Percentiles rank a stretch among this genome's conserved stretches.
Conservation (phyloP, 2,329 filamentous ascomycete species). For the Neonectria neomacrospora region DNA sequence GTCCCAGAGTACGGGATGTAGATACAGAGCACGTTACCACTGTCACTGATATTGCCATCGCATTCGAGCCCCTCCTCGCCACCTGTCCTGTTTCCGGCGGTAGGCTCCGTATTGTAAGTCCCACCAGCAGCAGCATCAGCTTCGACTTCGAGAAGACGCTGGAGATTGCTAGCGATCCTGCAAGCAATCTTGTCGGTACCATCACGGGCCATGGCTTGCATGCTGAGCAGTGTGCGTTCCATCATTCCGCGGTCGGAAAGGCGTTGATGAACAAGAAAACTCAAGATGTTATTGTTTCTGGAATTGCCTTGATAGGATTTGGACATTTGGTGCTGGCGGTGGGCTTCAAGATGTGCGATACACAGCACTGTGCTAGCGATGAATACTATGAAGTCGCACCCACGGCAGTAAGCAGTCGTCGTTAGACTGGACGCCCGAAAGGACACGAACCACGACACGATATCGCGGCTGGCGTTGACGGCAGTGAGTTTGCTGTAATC, state of each 20-base stretch:
- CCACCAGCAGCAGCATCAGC: conserved; percentile 46
- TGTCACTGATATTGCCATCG: conserved; percentile 15
- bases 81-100: conserved; percentile 4
- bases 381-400: conserved; percentile 61
- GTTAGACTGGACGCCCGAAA: conserved; percentile 55
- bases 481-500: conserved; percentile 59
- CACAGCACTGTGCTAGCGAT: conserved; percentile 61
- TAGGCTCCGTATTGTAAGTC: conserved; percentile 38
- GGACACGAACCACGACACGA: conserved; percentile 58
- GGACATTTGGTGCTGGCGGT: conserved; percentile 29
- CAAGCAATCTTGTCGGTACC: conserved; percentile 53
- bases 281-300: conserved; percentile 26
- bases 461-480: conserved; percentile 60
- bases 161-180: conserved; percentile 54
- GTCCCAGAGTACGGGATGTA: conserved; percentile 57
- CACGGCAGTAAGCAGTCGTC: conserved; percentile 55
- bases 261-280: conserved; percentile 55
- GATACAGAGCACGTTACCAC: conserved; percentile 47
- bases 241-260: conserved; percentile 55
- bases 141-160: conserved; percentile 57
- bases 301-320: too few species aligned
- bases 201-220: conserved; percentile 48
- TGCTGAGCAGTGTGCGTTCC: conserved; percentile 49
- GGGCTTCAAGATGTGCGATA: conserved; percentile 54
- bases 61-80: conserved; percentile 38